phyloP scores from a whole-genome alignment of 2,329 filamentous ascomycete species.

The Phaeosphaeriaceae sp. region DNA sequence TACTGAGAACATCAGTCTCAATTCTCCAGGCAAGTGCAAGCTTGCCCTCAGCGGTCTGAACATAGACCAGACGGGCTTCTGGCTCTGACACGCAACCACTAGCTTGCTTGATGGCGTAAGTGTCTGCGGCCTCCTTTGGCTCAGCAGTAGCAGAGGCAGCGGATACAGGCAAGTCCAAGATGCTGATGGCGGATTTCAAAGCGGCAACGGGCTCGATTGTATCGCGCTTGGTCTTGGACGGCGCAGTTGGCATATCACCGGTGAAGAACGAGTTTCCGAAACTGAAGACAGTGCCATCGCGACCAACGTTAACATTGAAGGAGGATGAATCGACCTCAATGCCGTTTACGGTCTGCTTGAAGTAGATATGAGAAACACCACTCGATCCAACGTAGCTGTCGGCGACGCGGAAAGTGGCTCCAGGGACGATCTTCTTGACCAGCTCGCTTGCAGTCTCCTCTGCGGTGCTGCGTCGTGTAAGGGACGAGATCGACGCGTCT shows the following conservation, averaged over 20 bases:
- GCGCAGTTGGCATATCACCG: constrained; percentile 50
- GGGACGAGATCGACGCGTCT: constrained; percentile 25
- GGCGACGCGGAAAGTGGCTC: constrained; percentile 59
- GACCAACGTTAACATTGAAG: constrained; percentile 66
- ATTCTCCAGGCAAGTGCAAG: constrained; percentile 65
- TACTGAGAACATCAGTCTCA: constrained; percentile 64
- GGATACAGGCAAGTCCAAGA: constrained; percentile 53
- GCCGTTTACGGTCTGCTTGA: constrained; percentile 66
- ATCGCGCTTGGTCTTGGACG: constrained; percentile 53
- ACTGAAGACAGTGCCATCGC: constrained; percentile 65
- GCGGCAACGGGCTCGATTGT: constrained; percentile 55
- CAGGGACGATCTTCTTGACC: constrained; percentile 44
- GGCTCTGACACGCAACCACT: constrained; percentile 61
- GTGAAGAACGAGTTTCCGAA: constrained; percentile 62
- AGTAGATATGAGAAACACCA: constrained; percentile 65
- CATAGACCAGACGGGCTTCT: constrained; percentile 64
- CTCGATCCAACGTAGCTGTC: constrained; percentile 65
- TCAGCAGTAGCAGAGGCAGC: constrained; percentile 52
- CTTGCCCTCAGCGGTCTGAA: constrained; percentile 57
- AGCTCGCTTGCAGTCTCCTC: constrained; percentile 42
- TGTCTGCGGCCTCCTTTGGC: constrained; percentile 44
- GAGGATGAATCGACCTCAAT: constrained; percentile 69
- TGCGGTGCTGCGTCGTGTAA: constrained; percentile 33
- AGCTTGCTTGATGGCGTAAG: constrained; percentile 58
- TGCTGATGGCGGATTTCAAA: constrained; percentile 50